A percentile compares a stretch with the other conserved stretches of the same genome.
phyloP scores from a whole-genome alignment of 1,139 yeast species.

The Kodamaea suecica region DNA sequence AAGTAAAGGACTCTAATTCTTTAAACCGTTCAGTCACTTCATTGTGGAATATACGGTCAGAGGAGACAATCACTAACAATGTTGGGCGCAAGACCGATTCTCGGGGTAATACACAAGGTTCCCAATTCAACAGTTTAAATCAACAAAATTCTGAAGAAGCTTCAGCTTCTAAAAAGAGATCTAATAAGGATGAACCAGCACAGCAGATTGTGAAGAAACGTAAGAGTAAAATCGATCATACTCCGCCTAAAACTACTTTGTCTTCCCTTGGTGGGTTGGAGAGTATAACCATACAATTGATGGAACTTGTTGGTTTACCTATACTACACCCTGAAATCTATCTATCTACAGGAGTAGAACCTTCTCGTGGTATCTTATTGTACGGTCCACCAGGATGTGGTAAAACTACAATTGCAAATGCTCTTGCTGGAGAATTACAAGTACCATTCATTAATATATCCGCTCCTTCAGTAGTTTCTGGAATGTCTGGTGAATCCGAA shows the following conservation, averaged over 20 bases:
- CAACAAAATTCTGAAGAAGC: conserved; percentile 11
- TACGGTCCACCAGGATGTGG: conserved; percentile 99
- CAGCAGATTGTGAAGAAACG: conserved; percentile 32
- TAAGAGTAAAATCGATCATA: conserved; percentile 53
- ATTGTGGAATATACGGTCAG: conserved; percentile 50
- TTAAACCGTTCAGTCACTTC: conserved; percentile 75
- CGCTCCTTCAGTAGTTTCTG: conserved; percentile 96
- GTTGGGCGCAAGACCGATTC: conserved; percentile 7
- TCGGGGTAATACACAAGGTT: conserved; percentile 9
- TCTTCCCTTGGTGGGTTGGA: conserved; percentile 89
- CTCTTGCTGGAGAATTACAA: conserved; percentile 89
- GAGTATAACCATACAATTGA: conserved; percentile 72
- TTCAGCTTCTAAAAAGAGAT: conserved; percentile 25
- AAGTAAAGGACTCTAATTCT: conserved; percentile 54
- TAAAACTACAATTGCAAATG: conserved; percentile 93
- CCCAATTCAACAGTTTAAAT: conserved; percentile 11
- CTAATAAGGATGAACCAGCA: conserved; percentile 22
- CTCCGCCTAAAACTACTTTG: conserved; percentile 67
- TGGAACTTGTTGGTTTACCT: conserved; percentile 90
- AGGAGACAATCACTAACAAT: conserved; percentile 8
- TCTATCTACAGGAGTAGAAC: conserved; percentile 83
- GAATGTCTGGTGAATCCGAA: conserved; percentile 99
- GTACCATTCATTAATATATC: conserved; percentile 89
- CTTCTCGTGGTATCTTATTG: conserved; percentile 91
- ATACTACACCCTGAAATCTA: conserved; percentile 92